Evolutionary conservation across 192 early-diverging fungal genomes (phyloP), one percentile per base, ranked within the genome.

Genomic region (Radiomyces spectabilis): DNA sequence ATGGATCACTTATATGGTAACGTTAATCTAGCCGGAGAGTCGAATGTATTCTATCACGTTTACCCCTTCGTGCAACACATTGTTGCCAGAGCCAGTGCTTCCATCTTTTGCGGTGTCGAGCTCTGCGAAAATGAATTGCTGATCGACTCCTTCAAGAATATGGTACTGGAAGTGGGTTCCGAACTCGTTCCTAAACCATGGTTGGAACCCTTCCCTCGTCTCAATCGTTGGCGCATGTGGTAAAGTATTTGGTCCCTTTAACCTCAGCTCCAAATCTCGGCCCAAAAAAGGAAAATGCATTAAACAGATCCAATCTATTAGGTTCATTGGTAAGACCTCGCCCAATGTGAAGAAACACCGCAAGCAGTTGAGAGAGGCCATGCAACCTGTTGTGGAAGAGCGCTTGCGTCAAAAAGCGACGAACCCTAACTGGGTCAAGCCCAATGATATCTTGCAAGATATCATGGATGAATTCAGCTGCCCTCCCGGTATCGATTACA

Each of bases 381-480:
- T 52, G 21, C 35, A 38, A 37, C 51, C 51, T 8, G 51, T 18
- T 30, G 18, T 54, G 8, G 41, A 24, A 13, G 9, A 29, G 18
- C 16, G 52, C 5, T 2, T 44, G 21, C 3, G 27, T 24, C 42
- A 44, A 3, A 44, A 25, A 25, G 19, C 21, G 2, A 44, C 1
- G 10, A 24, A 44, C 42, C 42, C 42, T 3, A 2, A n/a, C 2
- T 44, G 42, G 42, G 18, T 10, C 8, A n/a, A 10, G 27, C 42
- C 42, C 10, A 25, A 49, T 32, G 60, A 62, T 29, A 30, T 62
- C 19, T 32, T 62, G 7, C 51, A 55, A 55, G 33, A 48, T 38
- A 13, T 62, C 21, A 19, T 62, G n/a, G 60, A 62, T 35, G 6
- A 48, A 5, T 16, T 33, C 18, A 31, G 43, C 2, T 27, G 26